phyloP scores from a whole-genome alignment of 306 rosid genomes.

The Citrullus amarus region DNA sequence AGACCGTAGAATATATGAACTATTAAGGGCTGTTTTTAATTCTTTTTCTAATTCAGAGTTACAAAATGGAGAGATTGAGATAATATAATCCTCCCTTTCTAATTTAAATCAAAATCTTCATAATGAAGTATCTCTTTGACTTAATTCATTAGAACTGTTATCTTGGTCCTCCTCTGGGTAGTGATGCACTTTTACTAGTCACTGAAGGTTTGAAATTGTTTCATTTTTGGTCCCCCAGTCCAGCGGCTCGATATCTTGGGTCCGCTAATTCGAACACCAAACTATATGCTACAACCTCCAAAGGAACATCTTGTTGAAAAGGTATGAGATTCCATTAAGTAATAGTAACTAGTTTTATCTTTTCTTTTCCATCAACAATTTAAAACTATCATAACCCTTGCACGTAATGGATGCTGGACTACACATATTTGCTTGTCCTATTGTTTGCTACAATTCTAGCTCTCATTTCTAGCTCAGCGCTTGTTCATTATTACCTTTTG shows the following conservation, averaged over 20 bases:
- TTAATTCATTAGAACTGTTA: background rate
- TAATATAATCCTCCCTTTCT: background rate
- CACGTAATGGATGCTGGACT: background rate
- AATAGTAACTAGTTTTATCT: background rate
- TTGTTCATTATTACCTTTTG: background rate
- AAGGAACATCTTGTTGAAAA: conserved; percentile 67
- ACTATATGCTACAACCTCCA: conserved; percentile 46
- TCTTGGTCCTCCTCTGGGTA: background rate
- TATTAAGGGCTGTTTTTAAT: background rate
- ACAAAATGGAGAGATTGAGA: background rate
- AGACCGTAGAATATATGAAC: background rate
- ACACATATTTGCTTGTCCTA: background rate
- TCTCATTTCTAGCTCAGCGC: background rate
- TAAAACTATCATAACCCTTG: background rate
- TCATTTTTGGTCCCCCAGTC: conserved; percentile 21
- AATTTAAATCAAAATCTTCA: background rate
- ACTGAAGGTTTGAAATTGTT: conserved; percentile 1
- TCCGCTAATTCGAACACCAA: conserved; percentile 29
- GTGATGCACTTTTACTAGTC: background rate
- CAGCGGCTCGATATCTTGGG: conserved; percentile 30
- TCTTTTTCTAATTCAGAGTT: background rate
- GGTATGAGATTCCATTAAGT: conserved; percentile 21
- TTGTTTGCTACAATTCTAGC: background rate
- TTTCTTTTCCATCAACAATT: background rate
- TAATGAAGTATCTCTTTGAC: background rate